phyloP scores from a whole-genome alignment of 1,284 basidiomycete species.

The Mixia osmundae region DNA sequence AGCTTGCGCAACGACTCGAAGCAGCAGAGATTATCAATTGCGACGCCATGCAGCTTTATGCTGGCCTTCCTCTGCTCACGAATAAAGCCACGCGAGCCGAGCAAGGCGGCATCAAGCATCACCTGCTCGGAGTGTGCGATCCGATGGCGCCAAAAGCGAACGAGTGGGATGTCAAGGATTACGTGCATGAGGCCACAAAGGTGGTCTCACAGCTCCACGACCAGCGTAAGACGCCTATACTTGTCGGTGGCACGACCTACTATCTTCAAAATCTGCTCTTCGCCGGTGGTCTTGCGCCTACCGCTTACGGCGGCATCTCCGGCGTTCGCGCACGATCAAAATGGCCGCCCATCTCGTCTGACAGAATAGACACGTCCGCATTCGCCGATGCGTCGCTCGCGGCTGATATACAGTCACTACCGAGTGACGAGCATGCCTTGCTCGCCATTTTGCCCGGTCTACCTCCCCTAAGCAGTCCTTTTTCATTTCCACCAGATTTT shows the following conservation, averaged over 20 bases:
- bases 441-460: constrained; percentile 21
- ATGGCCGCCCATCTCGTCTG: constrained; percentile 7
- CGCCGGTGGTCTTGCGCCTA: constrained; percentile 3
- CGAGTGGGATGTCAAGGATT: constrained; percentile 1
- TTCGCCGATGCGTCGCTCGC: constrained; percentile 17
- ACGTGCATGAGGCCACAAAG: constrained; percentile 36
- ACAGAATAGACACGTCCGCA: constrained; percentile 15
- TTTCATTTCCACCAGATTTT: constrained; percentile 12
- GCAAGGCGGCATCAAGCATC: constrained; percentile 58
- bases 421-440: constrained; percentile 29
- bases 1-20: constrained; percentile 41
- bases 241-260: constrained; percentile 89
- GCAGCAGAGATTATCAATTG: constrained; percentile 52
- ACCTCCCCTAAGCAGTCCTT: constrained; percentile 12
- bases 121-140: constrained; percentile 62
- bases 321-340: no score
- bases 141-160: constrained; percentile 31
- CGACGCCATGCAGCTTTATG: constrained; percentile 94
- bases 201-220: constrained; percentile 38
- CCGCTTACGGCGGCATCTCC: no score
- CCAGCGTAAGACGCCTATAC: constrained; percentile 48
- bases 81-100: constrained; percentile 71
- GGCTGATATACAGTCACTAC: constrained; percentile 24
- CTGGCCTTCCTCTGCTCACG: constrained; percentile 80
- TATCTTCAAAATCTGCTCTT: constrained; percentile 73